Evolutionary conservation across 225 moss, liverwort and hornwort genomes (phyloP).

Genomic region (Physcomitrium patens): DNA sequence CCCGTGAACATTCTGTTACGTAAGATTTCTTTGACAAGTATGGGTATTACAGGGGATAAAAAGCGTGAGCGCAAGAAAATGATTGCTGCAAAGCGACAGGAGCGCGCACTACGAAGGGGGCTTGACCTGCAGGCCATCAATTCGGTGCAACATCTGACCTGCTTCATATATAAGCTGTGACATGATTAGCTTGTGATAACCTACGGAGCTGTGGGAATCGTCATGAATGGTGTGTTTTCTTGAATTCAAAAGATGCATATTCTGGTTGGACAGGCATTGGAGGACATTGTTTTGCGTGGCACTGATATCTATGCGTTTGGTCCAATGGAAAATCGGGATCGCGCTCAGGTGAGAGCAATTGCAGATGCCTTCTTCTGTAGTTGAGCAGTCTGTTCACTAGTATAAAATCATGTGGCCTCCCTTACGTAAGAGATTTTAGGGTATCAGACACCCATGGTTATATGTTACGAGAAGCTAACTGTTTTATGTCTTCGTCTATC

Average conservation of each 20-base stretch:
- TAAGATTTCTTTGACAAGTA: background rate
- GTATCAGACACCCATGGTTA: background rate
- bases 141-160: slow-evolving; percentile 57
- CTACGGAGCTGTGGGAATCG: slow-evolving; percentile 5
- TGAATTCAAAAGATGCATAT: slow-evolving; percentile 23
- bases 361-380: slow-evolving; percentile 15
- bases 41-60: slow-evolving; percentile 67
- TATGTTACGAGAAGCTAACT: background rate
- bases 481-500: background rate
- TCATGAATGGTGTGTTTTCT: slow-evolving; percentile 27
- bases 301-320: slow-evolving; percentile 83
- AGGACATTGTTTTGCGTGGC: slow-evolving; percentile 73
- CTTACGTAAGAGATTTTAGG: background rate
- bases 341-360: slow-evolving; percentile 59
- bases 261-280: slow-evolving; percentile 61
- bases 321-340: slow-evolving; percentile 86
- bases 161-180: slow-evolving; percentile 23
- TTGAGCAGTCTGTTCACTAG: slow-evolving; percentile 3
- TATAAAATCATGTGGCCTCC: slow-evolving; percentile 5
- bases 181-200: slow-evolving; percentile 21
- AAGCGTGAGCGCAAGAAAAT: slow-evolving; percentile 69
- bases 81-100: slow-evolving; percentile 75
- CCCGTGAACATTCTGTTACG: background rate
- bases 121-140: slow-evolving; percentile 78
- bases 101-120: slow-evolving; percentile 70